Conservation (phyloP, 345 rosid species). For the Syzygium aqueum region DNA sequence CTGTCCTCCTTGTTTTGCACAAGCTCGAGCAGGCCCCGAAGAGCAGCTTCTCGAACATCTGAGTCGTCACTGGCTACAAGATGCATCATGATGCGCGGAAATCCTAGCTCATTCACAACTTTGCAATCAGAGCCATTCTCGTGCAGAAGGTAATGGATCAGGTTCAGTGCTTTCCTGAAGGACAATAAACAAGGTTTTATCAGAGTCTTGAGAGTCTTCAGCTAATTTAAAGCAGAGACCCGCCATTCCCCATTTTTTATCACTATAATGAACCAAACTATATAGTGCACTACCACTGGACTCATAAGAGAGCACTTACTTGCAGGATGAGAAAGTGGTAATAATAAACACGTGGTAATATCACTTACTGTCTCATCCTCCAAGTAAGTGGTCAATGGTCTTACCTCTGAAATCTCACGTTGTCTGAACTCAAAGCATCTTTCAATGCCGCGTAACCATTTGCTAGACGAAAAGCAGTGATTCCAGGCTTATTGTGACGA, state of each 20-base stretch:
- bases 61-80: slow-evolving; percentile 70
- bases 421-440: slow-evolving; percentile 71
- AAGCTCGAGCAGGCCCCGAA: slow-evolving; percentile 63
- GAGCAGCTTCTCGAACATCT: slow-evolving; percentile 79
- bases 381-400: background rate
- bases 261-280: background rate
- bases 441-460: slow-evolving; percentile 76
- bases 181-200: background rate
- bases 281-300: background rate
- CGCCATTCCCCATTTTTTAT: background rate
- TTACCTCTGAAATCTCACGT: slow-evolving; percentile 77
- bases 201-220: background rate
- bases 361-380: background rate
- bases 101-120: slow-evolving; percentile 55
- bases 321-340: background rate
- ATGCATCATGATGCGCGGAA: slow-evolving; percentile 72
- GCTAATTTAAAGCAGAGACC: background rate
- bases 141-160: slow-evolving; percentile 75
- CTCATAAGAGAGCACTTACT: background rate
- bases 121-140: slow-evolving; percentile 68
- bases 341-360: background rate
- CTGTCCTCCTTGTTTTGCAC: slow-evolving; percentile 33
- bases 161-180: slow-evolving; percentile 83
- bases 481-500: slow-evolving; percentile 70
- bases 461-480: slow-evolving; percentile 76